Base-by-base conservation (phyloP, 2,329 filamentous ascomycete genomes). In the Aspergillus fischeri region DNA sequence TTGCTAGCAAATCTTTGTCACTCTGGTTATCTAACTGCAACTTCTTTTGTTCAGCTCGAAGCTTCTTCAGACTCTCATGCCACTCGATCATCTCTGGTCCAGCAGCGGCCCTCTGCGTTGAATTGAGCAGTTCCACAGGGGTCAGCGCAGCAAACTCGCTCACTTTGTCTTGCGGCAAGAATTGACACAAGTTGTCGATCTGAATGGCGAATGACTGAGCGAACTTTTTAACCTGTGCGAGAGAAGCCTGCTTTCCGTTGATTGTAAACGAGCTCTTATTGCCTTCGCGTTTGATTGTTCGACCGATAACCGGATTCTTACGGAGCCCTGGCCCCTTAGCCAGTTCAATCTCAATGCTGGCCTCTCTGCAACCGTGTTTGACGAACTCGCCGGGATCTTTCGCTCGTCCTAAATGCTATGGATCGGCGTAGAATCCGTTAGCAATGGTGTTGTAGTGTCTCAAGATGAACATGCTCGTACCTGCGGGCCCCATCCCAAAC, bases 101-200 rank as follows among this genome's bases (percentile, higher is more conserved):
- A 0, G 92, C 94, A 6, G 92, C 92, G 35, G 94, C 94, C 68
- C 92, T 86, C 60, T 96, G 86, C 0, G 94, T 99, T 66, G 94
- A 90, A 58, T 86, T 82, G 0, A 99, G 81, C 21, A 97, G 82
- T 48, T 95, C 89, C 11, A 96, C 80, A 0, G 93, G 89, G 8
- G 86, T 89, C 64, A 96, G 84, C 4, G 84, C 88, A 4, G 94
- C 91, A 70, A 99, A 99, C 69, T 97, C 92, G 25, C 92, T 91
- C 1, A 99, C 94, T 64, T 92, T 89, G 71, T 99, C 94, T 73
- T 99, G 94, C 0, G 94, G 94, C 48, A 99, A 78, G 67, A 99
- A 99, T 71, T 99, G 94, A 72, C 94, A 99, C 2, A 99, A 81
- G 65, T 99, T 99, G 78, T 99, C 94, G 62, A 97, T 91, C 73